Percentiles rank a stretch among this genome's conserved stretches.
These are phyloP conservation scores for Penicillium sp. DNA, from an alignment of 2,329 filamentous ascomycete species.

Conservation along the genomic window DNA sequence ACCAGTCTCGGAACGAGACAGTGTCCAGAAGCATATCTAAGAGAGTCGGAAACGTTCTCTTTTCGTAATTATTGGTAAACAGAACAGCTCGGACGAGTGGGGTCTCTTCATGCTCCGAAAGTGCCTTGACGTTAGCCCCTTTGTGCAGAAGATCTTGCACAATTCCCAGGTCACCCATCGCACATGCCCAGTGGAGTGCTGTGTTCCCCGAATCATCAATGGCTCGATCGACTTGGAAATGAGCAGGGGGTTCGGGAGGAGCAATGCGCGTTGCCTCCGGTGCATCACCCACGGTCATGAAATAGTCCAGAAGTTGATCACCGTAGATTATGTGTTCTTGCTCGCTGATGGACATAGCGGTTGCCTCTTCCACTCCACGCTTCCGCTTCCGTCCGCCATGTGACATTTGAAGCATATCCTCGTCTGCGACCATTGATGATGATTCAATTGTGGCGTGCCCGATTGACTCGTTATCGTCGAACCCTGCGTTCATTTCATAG, in stretches of 20 bases:
- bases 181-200: slow-evolving; percentile 92
- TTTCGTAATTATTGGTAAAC: slow-evolving; percentile 97
- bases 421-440: slow-evolving; percentile 80
- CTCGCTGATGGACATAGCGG: slow-evolving; percentile 59
- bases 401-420: slow-evolving; percentile 71
- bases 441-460: slow-evolving; percentile 82
- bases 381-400: slow-evolving; percentile 71
- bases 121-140: slow-evolving; percentile 69
- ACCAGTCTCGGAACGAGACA: slow-evolving; percentile 74
- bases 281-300: slow-evolving; percentile 79
- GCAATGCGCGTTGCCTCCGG: slow-evolving; percentile 58
- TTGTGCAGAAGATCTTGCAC: slow-evolving; percentile 83
- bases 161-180: slow-evolving; percentile 94
- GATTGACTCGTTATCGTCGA: slow-evolving; percentile 76
- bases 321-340: slow-evolving; percentile 88
- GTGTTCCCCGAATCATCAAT: slow-evolving; percentile 93
- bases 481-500: slow-evolving; percentile 63
- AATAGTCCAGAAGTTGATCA: slow-evolving; percentile 93
- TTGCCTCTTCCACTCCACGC: slow-evolving; percentile 65
- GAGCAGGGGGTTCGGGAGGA: slow-evolving; percentile 75
- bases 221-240: slow-evolving; percentile 85
- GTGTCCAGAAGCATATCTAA: slow-evolving; percentile 82
- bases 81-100: slow-evolving; percentile 91
- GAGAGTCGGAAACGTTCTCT: slow-evolving; percentile 81
- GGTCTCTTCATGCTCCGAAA: slow-evolving; percentile 74